phyloP scores from a whole-genome alignment of 1,284 basidiomycete species.

The Rhodotorula sp. region DNA sequence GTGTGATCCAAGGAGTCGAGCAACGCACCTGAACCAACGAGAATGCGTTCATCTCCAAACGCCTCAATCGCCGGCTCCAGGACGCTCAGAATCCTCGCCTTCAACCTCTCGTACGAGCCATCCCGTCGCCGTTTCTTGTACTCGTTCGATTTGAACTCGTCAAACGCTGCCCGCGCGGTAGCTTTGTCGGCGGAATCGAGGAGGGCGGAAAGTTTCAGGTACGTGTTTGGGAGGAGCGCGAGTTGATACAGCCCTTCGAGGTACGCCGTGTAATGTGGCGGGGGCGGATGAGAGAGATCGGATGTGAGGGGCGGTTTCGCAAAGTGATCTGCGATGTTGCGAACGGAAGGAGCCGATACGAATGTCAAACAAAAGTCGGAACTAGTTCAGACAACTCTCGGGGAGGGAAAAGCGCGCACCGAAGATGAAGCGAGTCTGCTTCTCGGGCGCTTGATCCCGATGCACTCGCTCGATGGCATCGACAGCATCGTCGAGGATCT shows the following conservation, averaged over 20 bases:
- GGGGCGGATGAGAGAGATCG: conserved; percentile 6
- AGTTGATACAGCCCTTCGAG: conserved; percentile 27
- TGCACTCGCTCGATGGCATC: conserved; percentile 22
- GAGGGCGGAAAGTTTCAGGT: conserved; percentile 36
- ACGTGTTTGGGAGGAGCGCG: conserved; percentile 30
- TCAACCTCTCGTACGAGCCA: conserved; percentile 12
- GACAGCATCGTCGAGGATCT: conserved; percentile 32
- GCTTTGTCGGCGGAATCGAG: conserved; percentile 21
- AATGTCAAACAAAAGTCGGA: not conserved
- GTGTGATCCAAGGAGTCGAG: not conserved
- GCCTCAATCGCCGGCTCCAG: conserved; percentile 37
- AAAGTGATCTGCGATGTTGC: conserved; percentile 26
- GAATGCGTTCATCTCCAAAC: conserved; percentile 26
- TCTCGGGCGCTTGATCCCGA: conserved; percentile 3
- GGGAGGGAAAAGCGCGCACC: not conserved
- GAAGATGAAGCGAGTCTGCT: conserved; percentile 28
- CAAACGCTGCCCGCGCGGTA: conserved; percentile 21
- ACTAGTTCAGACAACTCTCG: no score
- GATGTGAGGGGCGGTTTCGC: conserved; percentile 31
- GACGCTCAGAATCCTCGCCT: conserved; percentile 19
- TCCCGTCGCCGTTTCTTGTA: conserved; percentile 5
- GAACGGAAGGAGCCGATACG: no score
- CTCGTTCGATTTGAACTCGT: conserved; percentile 10
- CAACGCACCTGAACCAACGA: conserved; percentile 31
- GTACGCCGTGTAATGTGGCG: conserved; percentile 8